phyloP scores from a whole-genome alignment of 495 filamentous ascomycete species.

The Podospora pseudopauciseta region DNA sequence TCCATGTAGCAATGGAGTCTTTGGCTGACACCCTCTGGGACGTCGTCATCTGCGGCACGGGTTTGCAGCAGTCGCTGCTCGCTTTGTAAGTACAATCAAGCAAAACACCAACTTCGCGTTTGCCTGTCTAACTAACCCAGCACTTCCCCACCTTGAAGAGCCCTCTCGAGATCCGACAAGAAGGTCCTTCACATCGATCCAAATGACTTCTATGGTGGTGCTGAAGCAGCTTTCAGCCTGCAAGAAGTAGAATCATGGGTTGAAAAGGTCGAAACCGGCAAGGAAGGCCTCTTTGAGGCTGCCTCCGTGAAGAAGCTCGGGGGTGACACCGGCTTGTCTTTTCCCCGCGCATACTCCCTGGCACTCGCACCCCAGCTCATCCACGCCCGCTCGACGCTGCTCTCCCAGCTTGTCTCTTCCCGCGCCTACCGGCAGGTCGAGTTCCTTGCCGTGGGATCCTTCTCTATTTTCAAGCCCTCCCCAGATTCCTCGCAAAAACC shows the following conservation, averaged over 20 bases:
- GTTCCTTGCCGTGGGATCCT: constrained; percentile 90
- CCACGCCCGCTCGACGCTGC: constrained; percentile 72
- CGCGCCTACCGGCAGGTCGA: constrained; percentile 84
- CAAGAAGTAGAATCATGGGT: constrained; percentile 79
- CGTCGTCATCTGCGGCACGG: constrained; percentile 85
- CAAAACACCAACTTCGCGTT: constrained; percentile 2
- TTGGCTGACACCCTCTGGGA: constrained; percentile 83
- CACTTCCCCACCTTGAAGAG: constrained; percentile 57
- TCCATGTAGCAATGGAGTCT: constrained; percentile 64
- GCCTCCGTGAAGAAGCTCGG: constrained; percentile 28
- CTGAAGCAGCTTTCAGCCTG: constrained; percentile 82
- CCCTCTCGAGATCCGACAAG: constrained; percentile 86
- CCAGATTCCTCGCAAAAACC: constrained; percentile 22
- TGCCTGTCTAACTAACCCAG: constrained; percentile 62
- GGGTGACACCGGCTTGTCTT: constrained; percentile 46
- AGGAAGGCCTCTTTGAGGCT: constrained; percentile 21
- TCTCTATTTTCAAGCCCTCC: constrained; percentile 68
- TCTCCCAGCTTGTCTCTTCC: constrained; percentile 77
- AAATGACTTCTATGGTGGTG: constrained; percentile 82
- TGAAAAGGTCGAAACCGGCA: constrained; percentile 15
- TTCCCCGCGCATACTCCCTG: constrained; percentile 76
- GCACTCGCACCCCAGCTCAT: constrained; percentile 83
- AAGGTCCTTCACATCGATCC: constrained; percentile 86
- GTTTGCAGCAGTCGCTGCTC: constrained; percentile 82
- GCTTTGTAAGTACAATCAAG: constrained; percentile 69